A percentile compares a stretch with the other conserved stretches of the same genome.
phyloP scores from a whole-genome alignment of 352 stramenopile genomes.

The Thalassiosira exigua region DNA sequence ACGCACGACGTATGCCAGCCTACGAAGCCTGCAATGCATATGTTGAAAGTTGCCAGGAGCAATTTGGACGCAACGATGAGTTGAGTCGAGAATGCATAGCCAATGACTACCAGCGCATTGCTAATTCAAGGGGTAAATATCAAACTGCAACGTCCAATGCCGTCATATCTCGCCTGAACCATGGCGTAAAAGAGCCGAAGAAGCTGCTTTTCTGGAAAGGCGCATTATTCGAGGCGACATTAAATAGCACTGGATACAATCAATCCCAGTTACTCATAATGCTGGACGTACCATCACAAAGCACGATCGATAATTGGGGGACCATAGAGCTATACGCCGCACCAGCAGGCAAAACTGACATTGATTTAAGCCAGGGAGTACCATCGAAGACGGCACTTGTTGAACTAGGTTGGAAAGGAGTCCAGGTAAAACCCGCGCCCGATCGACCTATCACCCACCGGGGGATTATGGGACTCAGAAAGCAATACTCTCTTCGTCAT shows the following conservation, averaged over 20 bases:
- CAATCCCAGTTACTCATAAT: constrained; percentile 18
- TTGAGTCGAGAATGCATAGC: constrained; percentile 7
- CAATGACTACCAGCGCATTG: constrained; percentile 17
- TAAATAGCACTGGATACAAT: constrained; percentile 34
- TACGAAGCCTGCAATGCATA: constrained; percentile 25
- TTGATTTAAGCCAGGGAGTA: neutral
- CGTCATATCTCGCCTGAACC: constrained; percentile 31
- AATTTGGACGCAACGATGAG: constrained; percentile 13
- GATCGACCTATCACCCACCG: neutral
- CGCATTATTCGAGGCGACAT: constrained; percentile 41
- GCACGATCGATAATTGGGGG: neutral
- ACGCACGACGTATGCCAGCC: constrained; percentile 32
- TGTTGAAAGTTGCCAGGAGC: constrained; percentile 7
- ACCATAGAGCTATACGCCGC: constrained; percentile 2
- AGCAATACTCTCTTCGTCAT: constrained; percentile 25
- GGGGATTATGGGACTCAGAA: neutral
- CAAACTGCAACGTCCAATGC: neutral
- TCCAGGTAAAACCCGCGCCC: neutral
- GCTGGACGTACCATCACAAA: neutral
- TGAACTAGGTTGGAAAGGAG: neutral
- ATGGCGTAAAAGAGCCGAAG: constrained; percentile 26
- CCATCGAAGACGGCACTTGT: neutral
- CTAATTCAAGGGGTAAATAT: constrained; percentile 15
- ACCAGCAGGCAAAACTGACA: neutral
- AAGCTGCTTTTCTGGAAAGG: constrained; percentile 41